Base-by-base conservation (phyloP, 257 asterid species). In the Capsicum baccatum region DNA sequence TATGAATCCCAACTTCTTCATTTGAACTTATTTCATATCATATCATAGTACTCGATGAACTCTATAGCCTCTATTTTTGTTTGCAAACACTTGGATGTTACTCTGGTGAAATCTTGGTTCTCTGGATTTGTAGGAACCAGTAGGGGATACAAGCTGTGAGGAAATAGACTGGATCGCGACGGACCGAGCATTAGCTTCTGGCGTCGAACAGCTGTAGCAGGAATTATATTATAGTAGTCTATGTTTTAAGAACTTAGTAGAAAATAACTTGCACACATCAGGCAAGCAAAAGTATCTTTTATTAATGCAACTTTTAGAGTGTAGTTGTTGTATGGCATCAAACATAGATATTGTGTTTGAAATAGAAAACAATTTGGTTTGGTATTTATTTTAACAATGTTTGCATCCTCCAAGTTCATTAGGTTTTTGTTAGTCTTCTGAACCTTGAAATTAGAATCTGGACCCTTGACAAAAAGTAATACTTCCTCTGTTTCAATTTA, bases 91-190 rank as follows among this genome's bases (percentile, higher is more conserved):
- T 58, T 56, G 5, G 52, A 54, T 69, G 39, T 68, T 52, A 76
- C 63, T 76, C 81, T 21, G 62, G 14, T 74, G 62, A 73, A 62
- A 3, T 21, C 6, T 78, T 70, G 60, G 39, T 79, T 70, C 62
- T 48, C 58, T 78, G 54, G 74, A 35, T 62, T 19, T 83, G 83
- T 79, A 89, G 94, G 90, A 89, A 74, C 76, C 76, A 59, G 80
- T 4, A 47, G 84, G 79, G 83, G 74, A 59, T 56, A 48, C 6
- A 78, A 13, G 26, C 52, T 21, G 3, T 47, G 58, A 47, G 54
- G 35, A 71, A 71, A 47, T 57, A 71, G 39, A 13, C 37, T 3
- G 58, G 39, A 42, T 42, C 10, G 8, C 37, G 10, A 16, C 6
- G 16, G 55, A 39, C 44, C 44, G 44, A 10, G 79, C 54, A 17